phyloP scores from a whole-genome alignment of 2,329 filamentous ascomycete genomes.

The Microdochium bolleyi region DNA sequence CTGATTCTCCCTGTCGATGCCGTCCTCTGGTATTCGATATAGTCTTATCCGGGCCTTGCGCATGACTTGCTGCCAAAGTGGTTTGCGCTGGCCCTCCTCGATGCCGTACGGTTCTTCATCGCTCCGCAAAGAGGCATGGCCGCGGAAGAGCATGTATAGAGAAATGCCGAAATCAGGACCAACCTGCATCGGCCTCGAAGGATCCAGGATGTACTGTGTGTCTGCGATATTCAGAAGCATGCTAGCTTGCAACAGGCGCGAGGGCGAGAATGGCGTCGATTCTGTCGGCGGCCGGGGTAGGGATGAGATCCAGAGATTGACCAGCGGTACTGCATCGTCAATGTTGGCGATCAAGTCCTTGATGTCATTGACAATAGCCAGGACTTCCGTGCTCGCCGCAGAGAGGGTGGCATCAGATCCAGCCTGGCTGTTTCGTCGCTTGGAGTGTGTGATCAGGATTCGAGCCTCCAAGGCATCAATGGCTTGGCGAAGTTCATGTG shows the following conservation, averaged over 20 bases:
- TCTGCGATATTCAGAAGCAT: conserved; percentile 85
- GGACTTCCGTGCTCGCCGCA: conserved; percentile 56
- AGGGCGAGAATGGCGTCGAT: conserved; percentile 79
- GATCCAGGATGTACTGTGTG: conserved; percentile 64
- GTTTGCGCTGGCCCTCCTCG: conserved; percentile 48
- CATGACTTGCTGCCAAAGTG: conserved; percentile 93
- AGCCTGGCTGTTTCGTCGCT: conserved; percentile 35
- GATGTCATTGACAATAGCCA: conserved; percentile 66
- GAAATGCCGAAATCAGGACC: conserved; percentile 82
- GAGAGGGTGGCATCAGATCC: conserved; percentile 40
- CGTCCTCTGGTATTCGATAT: conserved; percentile 50
- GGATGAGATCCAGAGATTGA: conserved; percentile 89
- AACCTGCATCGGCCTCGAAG: conserved; percentile 64
- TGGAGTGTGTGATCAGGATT: conserved; percentile 36
- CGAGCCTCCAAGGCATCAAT: conserved; percentile 61
- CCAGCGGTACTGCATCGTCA: conserved; percentile 82
- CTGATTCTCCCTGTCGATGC: not conserved
- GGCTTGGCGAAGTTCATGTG: conserved; percentile 74
- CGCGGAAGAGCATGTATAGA: conserved; percentile 89
- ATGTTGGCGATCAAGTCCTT: conserved; percentile 68
- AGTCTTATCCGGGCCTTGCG: conserved; percentile 86
- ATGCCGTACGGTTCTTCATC: conserved; percentile 38
- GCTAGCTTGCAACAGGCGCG: conserved; percentile 83
- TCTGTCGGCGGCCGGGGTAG: conserved; percentile 82
- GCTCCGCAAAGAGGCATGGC: conserved; percentile 49